Evolutionary conservation across 1,284 basidiomycete species (phyloP), one percentile per base, ranked within the genome.

Genomic region (Ganoderma leucocontextum): DNA sequence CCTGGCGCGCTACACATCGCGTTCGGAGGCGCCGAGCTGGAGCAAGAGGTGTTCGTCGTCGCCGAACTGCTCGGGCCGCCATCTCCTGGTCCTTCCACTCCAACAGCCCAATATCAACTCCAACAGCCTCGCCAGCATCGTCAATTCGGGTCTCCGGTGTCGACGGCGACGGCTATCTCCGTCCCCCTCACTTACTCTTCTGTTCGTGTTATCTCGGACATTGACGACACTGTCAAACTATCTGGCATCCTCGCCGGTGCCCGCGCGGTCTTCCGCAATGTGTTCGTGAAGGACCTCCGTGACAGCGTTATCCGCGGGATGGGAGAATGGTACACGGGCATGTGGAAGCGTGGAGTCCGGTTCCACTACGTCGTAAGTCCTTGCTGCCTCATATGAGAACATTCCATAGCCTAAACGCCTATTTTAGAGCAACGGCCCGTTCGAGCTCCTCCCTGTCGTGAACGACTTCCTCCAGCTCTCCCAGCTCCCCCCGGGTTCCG

Each of bases 211-310:
- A 91, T 98, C 41, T 97, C 95, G 0, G 97, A 99, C 76, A 92
- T 99, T 57, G 97, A 99, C 78, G 97, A 99, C 78, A 99, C 97
- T 0, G 87, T 98, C 71, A 98, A 97, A 78, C 79, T 87, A 60
- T 90, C 93, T 0, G 89, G 90, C 64, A 86, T 97, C n/a, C 76
- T 91, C 2, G 82, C 83, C 15, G 95, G 95, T 0, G 89, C 93
- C 0, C 84, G 94, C 41, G 84, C 89, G 2, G 89, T 93, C 2
- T 96, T 96, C 78, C 84, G 87, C 59, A 93, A 92, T 73, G 92
- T 94, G 0, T 94, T 95, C 71, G 91, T 92, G 9, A 90, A 89
- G 76, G 90, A 92, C 67, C 80, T 95, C 44, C 83, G 87, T 63
- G 95, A 98, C 63, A 87, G 90, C 52, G 83, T 92, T 57, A 92